Evolutionary conservation across 257 asterid species (phyloP).

Genomic region (Verbascum thapsus): DNA sequence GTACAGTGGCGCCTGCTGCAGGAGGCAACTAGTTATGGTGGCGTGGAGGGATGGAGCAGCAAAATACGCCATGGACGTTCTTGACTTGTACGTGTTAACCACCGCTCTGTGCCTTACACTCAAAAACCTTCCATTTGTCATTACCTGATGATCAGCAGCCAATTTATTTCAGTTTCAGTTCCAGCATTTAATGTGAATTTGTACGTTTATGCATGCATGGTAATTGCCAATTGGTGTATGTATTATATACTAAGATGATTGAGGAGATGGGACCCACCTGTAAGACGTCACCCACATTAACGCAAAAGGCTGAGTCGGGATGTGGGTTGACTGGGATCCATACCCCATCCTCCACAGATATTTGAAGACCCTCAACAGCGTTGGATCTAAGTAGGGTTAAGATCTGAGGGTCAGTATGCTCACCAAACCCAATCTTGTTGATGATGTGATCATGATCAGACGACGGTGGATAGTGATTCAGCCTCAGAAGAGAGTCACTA

Average conservation of each 20-base stretch:
- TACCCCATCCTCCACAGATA: conserved; percentile 48
- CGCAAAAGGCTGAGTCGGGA: conserved; percentile 36
- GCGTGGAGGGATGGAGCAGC: conserved; percentile 59
- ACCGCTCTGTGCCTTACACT: conserved; percentile 71
- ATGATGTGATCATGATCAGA: conserved; percentile 27
- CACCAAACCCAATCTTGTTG: conserved; percentile 72
- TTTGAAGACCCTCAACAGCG: conserved; percentile 54
- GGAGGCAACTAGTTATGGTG: conserved; percentile 37
- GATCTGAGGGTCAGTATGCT: conserved; percentile 94
- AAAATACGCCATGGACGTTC: conserved; percentile 66
- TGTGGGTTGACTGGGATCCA: conserved; percentile 56
- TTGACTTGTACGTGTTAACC: conserved; percentile 40
- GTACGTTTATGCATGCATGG: too few relatives aligned
- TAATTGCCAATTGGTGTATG: too few relatives aligned
- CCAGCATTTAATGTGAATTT: too few relatives aligned
- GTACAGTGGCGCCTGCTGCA: too few relatives aligned
- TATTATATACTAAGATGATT: too few relatives aligned
- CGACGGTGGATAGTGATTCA: conserved; percentile 66
- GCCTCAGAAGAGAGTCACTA: conserved; percentile 61
- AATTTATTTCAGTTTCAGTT: too few relatives aligned
- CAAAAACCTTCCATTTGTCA: conserved; percentile 65
- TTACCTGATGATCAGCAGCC: too few relatives aligned
- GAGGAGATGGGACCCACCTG: too few relatives aligned
- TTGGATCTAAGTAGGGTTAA: conserved; percentile 56
- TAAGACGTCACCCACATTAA: conserved; percentile 77